Base-by-base conservation (phyloP, 2,329 filamentous ascomycete genomes). In the Hirsutella thompsonii region DNA sequence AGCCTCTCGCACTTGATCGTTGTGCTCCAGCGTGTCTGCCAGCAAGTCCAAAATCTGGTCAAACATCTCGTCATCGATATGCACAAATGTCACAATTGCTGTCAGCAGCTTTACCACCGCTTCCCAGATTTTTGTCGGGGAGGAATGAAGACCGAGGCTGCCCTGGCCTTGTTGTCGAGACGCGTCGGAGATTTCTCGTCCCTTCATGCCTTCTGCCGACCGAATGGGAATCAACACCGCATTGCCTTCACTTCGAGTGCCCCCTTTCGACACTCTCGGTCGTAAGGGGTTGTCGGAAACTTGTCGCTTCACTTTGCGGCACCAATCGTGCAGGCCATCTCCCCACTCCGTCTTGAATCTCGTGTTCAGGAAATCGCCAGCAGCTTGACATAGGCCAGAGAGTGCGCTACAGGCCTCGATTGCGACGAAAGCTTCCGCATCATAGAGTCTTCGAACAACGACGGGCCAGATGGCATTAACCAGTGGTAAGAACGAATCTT, bases 381-480 rank as follows among this genome's bases (percentile, higher is more conserved):
- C 85, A 37, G 75, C 67, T 42, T 67, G 64, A 54, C 86, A 93
- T 42, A 95, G 70, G 10, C 72, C 65, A 2, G 67, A 67, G 3
- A 96, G 66, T 1, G 85, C 74, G 13, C 78, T 69, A 44, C 86
- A 79, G 5, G 87, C 80, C 14, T 80, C 76, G 8, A 82, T 72
- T 2, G 74, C 73, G 9, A 95, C 74, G 53, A 79, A 83, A 0
- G 75, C 64, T 56, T 87, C 80, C 4, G 62, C 48, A 47, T 87
- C 83, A 48, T 78, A 74, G 5, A 87, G 65, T 20, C 79, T 70
- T n/a, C 70, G 68, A 2, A 81, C 64, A 5, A 94, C 65, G 6
- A 93, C 81, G 0, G 89, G 88, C 90, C 90, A 98, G 8, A 96
- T 68, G 3, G 83, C 81, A 59, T 96, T 92, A 50, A 96, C 79